Evolutionary conservation across 1,284 basidiomycete species (phyloP), one percentile per base, ranked within the genome.

Genomic region (Schizophyllum amplum): DNA sequence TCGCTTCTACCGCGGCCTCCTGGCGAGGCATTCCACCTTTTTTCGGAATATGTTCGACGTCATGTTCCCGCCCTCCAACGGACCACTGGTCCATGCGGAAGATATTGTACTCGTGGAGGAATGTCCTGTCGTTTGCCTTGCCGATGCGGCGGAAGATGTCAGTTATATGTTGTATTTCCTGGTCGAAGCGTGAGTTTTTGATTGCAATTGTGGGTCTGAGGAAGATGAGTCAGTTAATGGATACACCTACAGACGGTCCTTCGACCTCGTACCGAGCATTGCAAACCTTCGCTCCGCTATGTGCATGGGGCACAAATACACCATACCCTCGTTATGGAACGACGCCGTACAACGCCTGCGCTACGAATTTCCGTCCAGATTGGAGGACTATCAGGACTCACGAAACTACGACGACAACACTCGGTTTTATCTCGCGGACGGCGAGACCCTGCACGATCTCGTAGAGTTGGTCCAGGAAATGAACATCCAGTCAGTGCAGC

Each of bases 1-100:
- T 24, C 59, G 59, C 24, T 58, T 61, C 46, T 61, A 57, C 55
- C 58, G 59, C 25, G 61, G 61, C 20, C 58, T 62, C 9, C 49
- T 62, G 11, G 61, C 61, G 15, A 55, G 57, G 25, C 60, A 62
- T 33, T 60, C 59, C 21, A 62, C 59, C n/a, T 57, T 62, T 1
- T 60, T 62, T 54, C 57, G 55, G 21, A 59, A 62, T 25, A 60
- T 62, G 59, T 59, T 62, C 26, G 55, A 57, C 4, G 24, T 67
- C 27, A 65, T 61, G 17, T 59, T 61, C 21, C 49, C 59, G 13
- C 24, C 51, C 1, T 54, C 55, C 23, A 25, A 51, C 50, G 42
- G 22, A 11, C 33, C 33, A 17, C 33, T 13, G 13, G 17, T 42
- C 33, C n/a, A 55, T n/a, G n/a, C n/a, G 23, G 21, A 21, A 4